Base-by-base conservation (phyloP, 306 rosid genomes). In the Carpinus fangiana region DNA sequence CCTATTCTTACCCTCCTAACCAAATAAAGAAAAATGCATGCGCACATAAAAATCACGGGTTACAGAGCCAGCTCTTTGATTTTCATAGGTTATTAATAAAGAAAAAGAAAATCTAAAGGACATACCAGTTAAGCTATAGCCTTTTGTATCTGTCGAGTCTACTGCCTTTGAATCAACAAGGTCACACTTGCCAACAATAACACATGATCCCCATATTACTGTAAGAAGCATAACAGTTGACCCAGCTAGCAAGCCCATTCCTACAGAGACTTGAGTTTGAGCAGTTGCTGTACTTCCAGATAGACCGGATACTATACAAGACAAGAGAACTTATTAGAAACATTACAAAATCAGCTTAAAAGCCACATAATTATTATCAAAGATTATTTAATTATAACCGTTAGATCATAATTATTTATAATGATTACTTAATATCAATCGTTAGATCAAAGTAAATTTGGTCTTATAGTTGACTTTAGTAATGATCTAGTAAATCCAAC, bases 221-320 rank as follows among this genome's bases (percentile, higher is more conserved):
- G 96, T 82, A 52, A 89, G 85, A 70, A 91, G 93, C 93, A 91
- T 79, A 18, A 89, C 96, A 74, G 90, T 88, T 47, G 96, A 89
- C 48, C 96, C 96, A 76, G 93, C 89, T 36, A 91, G 80, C 76
- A 91, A 82, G 23, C 93, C 93, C 90, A 91, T 91, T 80, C 93
- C 96, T 36, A 89, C 90, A 7, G 90, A 84, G 66, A 91, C 97
- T 78, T 89, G 96, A 76, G 87, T 79, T 78, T 89, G 93, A 31
- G 92, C 92, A 46, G 85, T 84, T 21, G 73, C 88, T 50, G 81
- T 65, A 52, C 77, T 82, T 75, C 91, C 93, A 54, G 92, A 90
- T 47, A 91, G 88, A 54, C 89, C 90, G 21, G 96, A 91, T 71
- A 87, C 96, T 31, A 79, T 71, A 79, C 3, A 76, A 75, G 8